These are phyloP conservation scores for Stagonosporopsis chrysanthemi DNA, from an alignment of 2,329 filamentous ascomycete genomes.

Conservation along the genomic window DNA sequence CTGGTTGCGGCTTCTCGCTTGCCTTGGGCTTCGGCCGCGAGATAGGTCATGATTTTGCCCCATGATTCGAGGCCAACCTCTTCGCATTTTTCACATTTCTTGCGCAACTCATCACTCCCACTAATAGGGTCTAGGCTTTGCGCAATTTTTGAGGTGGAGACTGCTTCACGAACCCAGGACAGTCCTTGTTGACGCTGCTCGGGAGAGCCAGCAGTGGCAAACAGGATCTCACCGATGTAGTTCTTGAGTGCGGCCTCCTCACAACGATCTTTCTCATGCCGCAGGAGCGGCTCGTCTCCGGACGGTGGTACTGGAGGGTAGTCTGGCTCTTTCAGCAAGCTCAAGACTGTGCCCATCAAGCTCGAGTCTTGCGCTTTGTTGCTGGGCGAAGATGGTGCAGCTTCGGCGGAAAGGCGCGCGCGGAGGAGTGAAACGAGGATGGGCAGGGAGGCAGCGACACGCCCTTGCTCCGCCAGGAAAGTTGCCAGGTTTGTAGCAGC, in stretches of 20 bases:
- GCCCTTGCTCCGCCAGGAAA: conserved; percentile 74
- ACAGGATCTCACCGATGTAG: conserved; percentile 94
- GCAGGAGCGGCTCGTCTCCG: conserved; percentile 71
- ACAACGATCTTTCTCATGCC: conserved; percentile 72
- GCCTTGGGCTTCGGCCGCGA: conserved; percentile 60
- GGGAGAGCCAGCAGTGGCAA: conserved; percentile 64
- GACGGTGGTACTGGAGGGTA: conserved; percentile 76
- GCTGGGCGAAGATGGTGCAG: conserved; percentile 45
- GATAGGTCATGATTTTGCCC: conserved; percentile 76
- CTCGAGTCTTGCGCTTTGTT: conserved; percentile 33
- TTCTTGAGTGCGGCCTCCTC: conserved; percentile 86
- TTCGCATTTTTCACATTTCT: conserved; percentile 79
- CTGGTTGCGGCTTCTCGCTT: conserved; percentile 33
- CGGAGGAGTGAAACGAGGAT: conserved; percentile 86
- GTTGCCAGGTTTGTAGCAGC: conserved; percentile 80
- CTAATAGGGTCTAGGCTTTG: conserved; percentile 57
- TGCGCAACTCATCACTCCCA: conserved; percentile 54
- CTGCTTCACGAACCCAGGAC: conserved; percentile 88
- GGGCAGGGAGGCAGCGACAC: conserved; percentile 75
- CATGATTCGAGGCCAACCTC: conserved; percentile 80
- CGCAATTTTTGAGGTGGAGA: conserved; percentile 72
- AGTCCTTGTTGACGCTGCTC: conserved; percentile 68
- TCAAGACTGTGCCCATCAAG: conserved; percentile 38
- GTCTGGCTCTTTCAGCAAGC: conserved; percentile 57
- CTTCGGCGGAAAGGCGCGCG: conserved; percentile 69